Evolutionary conservation across 2,329 filamentous ascomycete species (phyloP), one percentile per base, ranked within the genome.

Genomic region (Incumbomyces lentus): DNA sequence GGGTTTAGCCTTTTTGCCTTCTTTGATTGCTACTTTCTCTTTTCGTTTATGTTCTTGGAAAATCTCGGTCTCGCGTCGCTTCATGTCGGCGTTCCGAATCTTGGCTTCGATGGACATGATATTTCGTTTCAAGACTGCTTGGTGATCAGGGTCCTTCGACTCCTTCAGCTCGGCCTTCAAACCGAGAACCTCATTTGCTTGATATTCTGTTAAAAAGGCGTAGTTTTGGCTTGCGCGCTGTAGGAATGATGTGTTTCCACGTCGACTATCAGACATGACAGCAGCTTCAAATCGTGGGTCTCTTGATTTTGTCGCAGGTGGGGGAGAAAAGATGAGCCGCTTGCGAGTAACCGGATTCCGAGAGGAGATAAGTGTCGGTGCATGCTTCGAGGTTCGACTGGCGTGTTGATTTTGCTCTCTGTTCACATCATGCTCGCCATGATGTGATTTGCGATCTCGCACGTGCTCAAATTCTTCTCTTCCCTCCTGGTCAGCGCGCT

Each of bases 201-300:
- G 80, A 68, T 96, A 96, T 51, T 86, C 82, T 57, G 89, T 79
- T 43, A 98, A 69, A 68, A 98, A 98, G 2, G 80, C 74, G 67
- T 98, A 98, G 30, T 87, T 85, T 55, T 79, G 81, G 49, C 75
- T 76, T 30, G 81, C 53, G 75, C 76, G 41, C 68, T 66, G 60
- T 75, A 76, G 17, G 71, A 63, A 13, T 63, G 66, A 48, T 58
- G 57, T 54, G 18, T 58, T 59, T 18, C 53, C 50, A 22, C 55
- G 47, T 37, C 61, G 52, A 49, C 62, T 55, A 54, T 64, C 60
- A 34, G 62, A 60, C 53, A 66, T 55, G 44, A 71, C 62, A 18
- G 78, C 72, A 1, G 81, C 75, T 52, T 92, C 86, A 68, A 98
- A 98, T 42, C 92, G 83, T 14, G 92, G 92, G 64, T 98, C 92